These are phyloP conservation scores for Chaetomiaceae sp. DNA, from an alignment of 2,329 filamentous ascomycete species.

Conservation along the genomic window DNA sequence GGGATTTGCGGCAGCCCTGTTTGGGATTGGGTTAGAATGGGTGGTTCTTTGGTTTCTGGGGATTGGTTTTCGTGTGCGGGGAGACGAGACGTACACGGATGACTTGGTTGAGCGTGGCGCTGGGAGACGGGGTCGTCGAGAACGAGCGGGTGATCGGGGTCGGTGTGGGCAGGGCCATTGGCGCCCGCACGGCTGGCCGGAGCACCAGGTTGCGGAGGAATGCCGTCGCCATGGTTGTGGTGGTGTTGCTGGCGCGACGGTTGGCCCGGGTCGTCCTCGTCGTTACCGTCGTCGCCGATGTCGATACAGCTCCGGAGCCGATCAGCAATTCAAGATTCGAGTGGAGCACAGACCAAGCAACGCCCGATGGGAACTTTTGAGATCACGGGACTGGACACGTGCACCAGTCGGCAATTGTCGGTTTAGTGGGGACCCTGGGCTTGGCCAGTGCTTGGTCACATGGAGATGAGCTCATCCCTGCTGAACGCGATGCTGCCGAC, in stretches of 20 bases:
- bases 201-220: constrained; percentile 31
- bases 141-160: constrained; percentile 31
- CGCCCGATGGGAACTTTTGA: constrained; percentile 12
- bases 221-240: constrained; percentile 32
- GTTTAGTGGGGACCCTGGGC: constrained; percentile 12
- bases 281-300: constrained; percentile 8
- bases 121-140: constrained; percentile 42
- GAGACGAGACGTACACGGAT: constrained; percentile 42
- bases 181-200: constrained; percentile 28
- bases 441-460: constrained; percentile 17
- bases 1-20: constrained; percentile 70
- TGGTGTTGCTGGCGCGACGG: constrained; percentile 12
- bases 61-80: not conserved
- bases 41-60: too few relatives aligned
- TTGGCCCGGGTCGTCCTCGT: not conserved
- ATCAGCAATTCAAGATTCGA: constrained; percentile 8
- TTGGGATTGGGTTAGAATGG: not conserved
- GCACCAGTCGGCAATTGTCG: constrained; percentile 24
- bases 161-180: not conserved
- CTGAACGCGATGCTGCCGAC: not conserved
- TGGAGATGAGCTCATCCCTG: constrained; percentile 10
- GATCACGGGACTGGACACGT: constrained; percentile 21
- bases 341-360: constrained; percentile 1
- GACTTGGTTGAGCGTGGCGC: constrained; percentile 69
- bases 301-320: constrained; percentile 2